phyloP scores from a whole-genome alignment of 2,329 filamentous ascomycete genomes.

The Plenodomus tracheiphilus region DNA sequence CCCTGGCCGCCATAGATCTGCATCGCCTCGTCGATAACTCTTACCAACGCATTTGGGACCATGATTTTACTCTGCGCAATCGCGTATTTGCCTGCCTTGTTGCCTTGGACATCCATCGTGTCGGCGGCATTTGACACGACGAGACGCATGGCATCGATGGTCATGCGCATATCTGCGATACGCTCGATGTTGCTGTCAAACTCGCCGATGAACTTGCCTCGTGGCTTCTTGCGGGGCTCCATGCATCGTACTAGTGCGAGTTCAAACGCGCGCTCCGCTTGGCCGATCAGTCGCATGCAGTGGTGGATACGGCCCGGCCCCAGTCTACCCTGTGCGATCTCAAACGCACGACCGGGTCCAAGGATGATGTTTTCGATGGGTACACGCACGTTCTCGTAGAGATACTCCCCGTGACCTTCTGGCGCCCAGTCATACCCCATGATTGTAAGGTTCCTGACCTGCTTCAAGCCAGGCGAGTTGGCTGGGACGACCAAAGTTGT shows the following conservation, averaged over 20 bases:
- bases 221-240: slow-evolving; percentile 45
- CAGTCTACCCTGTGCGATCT: slow-evolving; percentile 49
- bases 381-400: slow-evolving; percentile 48
- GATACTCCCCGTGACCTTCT: slow-evolving; percentile 49
- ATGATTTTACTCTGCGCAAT: slow-evolving; percentile 51
- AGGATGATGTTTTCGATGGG: slow-evolving; percentile 49
- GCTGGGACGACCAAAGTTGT: slow-evolving; percentile 47
- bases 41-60: slow-evolving; percentile 45
- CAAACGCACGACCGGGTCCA: slow-evolving; percentile 48
- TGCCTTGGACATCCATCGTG: slow-evolving; percentile 47
- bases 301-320: slow-evolving; percentile 50
- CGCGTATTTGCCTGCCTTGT: slow-evolving; percentile 47
- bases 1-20: slow-evolving; percentile 50
- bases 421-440: slow-evolving; percentile 51
- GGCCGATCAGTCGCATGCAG: slow-evolving; percentile 49
- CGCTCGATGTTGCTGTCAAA: slow-evolving; percentile 49
- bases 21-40: slow-evolving; percentile 50
- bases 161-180: slow-evolving; percentile 49
- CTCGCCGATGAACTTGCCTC: slow-evolving; percentile 47
- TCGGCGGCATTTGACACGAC: slow-evolving; percentile 49
- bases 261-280: slow-evolving; percentile 49
- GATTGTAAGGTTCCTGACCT: slow-evolving; percentile 46
- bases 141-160: slow-evolving; percentile 46
- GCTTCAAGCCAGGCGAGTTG: slow-evolving; percentile 44
- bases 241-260: slow-evolving; percentile 46